These are phyloP conservation scores for Colletotrichum musae DNA, from an alignment of 2,329 filamentous ascomycete species.

Conservation along the genomic window DNA sequence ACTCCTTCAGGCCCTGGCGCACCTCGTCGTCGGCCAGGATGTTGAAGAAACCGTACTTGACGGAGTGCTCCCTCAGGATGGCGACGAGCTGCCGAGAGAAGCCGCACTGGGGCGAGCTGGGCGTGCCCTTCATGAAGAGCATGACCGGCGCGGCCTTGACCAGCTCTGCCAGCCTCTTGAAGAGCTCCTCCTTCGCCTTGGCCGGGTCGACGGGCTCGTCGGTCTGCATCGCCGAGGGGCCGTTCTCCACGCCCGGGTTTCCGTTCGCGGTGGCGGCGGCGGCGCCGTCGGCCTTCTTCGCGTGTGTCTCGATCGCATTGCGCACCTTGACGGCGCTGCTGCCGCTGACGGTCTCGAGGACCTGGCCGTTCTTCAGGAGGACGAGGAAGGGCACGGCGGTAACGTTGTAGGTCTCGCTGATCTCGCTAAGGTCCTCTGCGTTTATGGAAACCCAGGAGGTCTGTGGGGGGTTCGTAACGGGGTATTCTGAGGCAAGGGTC, in stretches of 20 bases:
- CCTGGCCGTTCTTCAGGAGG: slow-evolving; percentile 80
- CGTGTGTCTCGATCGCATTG: slow-evolving; percentile 86
- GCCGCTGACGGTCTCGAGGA: slow-evolving; percentile 89
- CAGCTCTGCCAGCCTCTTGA: slow-evolving; percentile 83
- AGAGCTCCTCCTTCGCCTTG: slow-evolving; percentile 85
- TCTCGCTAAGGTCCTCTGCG: slow-evolving; percentile 92
- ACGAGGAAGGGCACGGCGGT: slow-evolving; percentile 95
- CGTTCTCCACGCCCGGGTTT: slow-evolving; percentile 43
- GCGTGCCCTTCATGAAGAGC: slow-evolving; percentile 99
- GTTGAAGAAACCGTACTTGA: slow-evolving; percentile 99
- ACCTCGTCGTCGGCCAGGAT: slow-evolving; percentile 98
- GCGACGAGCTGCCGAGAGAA: slow-evolving; percentile 93
- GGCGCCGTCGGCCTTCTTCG: slow-evolving; percentile 61
- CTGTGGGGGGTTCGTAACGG: slow-evolving; percentile 73
- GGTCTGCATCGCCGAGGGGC: slow-evolving; percentile 38
- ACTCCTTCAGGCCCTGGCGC: slow-evolving; percentile 95
- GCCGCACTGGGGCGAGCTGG: slow-evolving; percentile 87
- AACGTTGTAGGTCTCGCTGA: slow-evolving; percentile 94
- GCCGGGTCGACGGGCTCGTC: slow-evolving; percentile 54
- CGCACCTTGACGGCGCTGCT: slow-evolving; percentile 91
- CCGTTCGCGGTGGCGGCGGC: slow-evolving; percentile 58
- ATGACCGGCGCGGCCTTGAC: slow-evolving; percentile 98
- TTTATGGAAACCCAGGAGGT: slow-evolving; percentile 92
- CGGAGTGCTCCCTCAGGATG: slow-evolving; percentile 87
- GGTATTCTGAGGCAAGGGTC: slow-evolving; percentile 89